Conservation (phyloP, 306 rosid genomes). For the cucumber (Cucumis sativus) region Cucumber_9930_V3 NC_026661.2:22328001-22328500, state of each 20-base stretch:
- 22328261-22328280: slow-evolving; percentile 81
- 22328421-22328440: too few species aligned
- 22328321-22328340: slow-evolving; percentile 80
- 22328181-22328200: not conserved
- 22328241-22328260: slow-evolving; percentile 70
- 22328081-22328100: slow-evolving; percentile 81
- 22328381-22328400: not conserved
- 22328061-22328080: slow-evolving; percentile 88
- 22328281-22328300: slow-evolving; percentile 83
- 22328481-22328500: too few species aligned
- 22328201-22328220: not conserved
- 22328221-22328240: slow-evolving; percentile 62
- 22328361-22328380: not conserved
- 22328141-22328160: not conserved
- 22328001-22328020: not conserved
- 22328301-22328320: slow-evolving; percentile 92
- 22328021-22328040: not conserved
- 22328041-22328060: slow-evolving; percentile 53
- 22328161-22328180: not conserved
- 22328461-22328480: too few species aligned
- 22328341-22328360: slow-evolving; percentile 47
- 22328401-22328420: too few species aligned
- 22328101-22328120: slow-evolving; percentile 51
- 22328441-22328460: too few species aligned
- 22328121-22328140: slow-evolving; percentile 54